Evolutionary conservation across 164 flowering plant genomes (phyloP), one percentile per base, ranked within the genome.

Genomic region (Aristolochia fimbriata): DNA sequence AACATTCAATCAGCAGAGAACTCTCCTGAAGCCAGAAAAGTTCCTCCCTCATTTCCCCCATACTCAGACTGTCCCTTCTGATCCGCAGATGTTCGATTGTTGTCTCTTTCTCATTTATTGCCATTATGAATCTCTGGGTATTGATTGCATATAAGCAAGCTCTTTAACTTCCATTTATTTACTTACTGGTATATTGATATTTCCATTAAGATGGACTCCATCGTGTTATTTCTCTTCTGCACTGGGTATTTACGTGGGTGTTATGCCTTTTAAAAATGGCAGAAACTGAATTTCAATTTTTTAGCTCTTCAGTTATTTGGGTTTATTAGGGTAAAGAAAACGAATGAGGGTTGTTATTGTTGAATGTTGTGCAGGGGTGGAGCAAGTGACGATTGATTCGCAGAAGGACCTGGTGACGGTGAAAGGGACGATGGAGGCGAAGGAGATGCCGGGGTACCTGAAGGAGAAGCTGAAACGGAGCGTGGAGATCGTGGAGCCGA

Each of bases 321-420:
- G n/a, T n/a, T n/a, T n/a, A n/a, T n/a, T n/a, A n/a, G n/a, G n/a
- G n/a, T n/a, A n/a, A n/a, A n/a, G n/a, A n/a, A n/a, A n/a, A n/a
- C n/a, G n/a, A n/a, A n/a, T n/a, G n/a, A n/a, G n/a, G n/a, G n/a
- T n/a, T n/a, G n/a, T n/a, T n/a, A n/a, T n/a, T n/a, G n/a, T n/a
- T n/a, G n/a, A n/a, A n/a, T n/a, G n/a, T n/a, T n/a, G n/a, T 46
- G 30, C 84, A 92, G 98, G 96, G 0, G 96, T 87, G 43, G 64
- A 83, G 2, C 16, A 53, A 15, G 86, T 92, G 25, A 23, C 37
- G 1, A 23, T 82, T 0, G 98, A 87, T 30, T 17, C 47, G 7
- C 43, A 47, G 23, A 89, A 87, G 72, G 91, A 89, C 57, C 60
- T 79, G 37, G 86, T 87, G 3, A 79, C 83, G 0, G 91, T 85